Conservation (phyloP, 192 early-diverging fungal genomes). For the Podila clonocystis region DNA sequence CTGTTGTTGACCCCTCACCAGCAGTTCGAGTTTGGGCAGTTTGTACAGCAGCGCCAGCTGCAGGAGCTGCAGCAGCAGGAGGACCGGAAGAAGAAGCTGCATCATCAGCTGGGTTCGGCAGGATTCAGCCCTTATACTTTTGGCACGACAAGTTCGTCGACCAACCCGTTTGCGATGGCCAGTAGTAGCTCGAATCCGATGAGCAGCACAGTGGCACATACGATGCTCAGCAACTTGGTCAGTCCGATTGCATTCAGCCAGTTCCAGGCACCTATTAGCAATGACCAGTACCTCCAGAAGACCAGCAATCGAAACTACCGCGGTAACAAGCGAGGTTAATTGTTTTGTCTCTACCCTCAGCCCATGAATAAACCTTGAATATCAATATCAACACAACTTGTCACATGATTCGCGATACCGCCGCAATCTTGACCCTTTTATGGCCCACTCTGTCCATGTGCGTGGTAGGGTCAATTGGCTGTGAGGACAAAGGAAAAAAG, state of each 20-base stretch:
- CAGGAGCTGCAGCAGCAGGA: conserved; percentile 24
- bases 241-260: not conserved
- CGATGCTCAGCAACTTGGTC: not conserved
- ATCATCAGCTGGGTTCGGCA: not conserved
- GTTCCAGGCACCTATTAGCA: not conserved
- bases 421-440: no score
- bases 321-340: not conserved
- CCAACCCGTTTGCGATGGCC: not conserved
- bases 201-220: not conserved
- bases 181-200: not conserved
- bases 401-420: no score
- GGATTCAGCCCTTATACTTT: not conserved
- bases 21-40: conserved; percentile 43
- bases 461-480: no score
- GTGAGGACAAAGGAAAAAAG: no score
- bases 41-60: conserved; percentile 18
- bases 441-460: no score
- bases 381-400: no score
- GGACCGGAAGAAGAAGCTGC: conserved; percentile 1
- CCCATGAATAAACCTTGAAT: no score
- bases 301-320: not conserved
- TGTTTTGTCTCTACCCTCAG: no score
- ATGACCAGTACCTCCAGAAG: not conserved
- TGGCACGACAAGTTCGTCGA: not conserved
- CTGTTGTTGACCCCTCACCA: conserved; percentile 39